Base-by-base conservation (phyloP, 345 rosid species). In the Citrus reticulata region DNA sequence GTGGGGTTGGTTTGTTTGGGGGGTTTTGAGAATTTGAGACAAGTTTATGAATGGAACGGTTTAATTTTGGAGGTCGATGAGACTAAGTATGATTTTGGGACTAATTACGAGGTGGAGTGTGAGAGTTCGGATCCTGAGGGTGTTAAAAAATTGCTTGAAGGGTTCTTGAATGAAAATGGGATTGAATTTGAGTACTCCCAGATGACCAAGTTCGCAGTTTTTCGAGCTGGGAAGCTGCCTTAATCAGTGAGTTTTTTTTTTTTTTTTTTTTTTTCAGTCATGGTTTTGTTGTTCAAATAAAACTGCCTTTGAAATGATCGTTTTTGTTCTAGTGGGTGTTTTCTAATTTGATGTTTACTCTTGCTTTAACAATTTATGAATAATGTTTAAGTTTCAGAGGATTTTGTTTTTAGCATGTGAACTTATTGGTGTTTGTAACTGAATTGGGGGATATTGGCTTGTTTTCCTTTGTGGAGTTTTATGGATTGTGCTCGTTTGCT, bases 51-150 rank as follows among this genome's bases (percentile, higher is more conserved):
- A 4, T 91, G 99, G 96, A 88, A 69, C 77, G 93, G 90, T 16
- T 79, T 93, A 82, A 91, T 80, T 51, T 79, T 94, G 84, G 97
- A 93, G 87, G 94, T 95, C 65, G 99, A 95, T 74, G 94, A 93
- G 85, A 95, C 97, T 3, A 88, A 79, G 77, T 93, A 82, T 76
- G 88, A 75, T 20, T 93, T 95, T 76, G 98, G 98, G 55, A 87
- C 70, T 3, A 88, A 87, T 58, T 95, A 87, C 62, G 98, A 93
- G 87, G 77, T 95, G 24, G 98, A 93, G 76, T 95, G 99, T 72
- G 98, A 95, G 84, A 91, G 80, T 27, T 87, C 40, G 55, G 91
- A 92, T 77, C 98, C 98, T 7, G 97, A 93, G 72, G 70, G 81
- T 13, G 93, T 82, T 29, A 93, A 91, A 89, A 85, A 39, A 27